Base-by-base conservation (phyloP, 176 grass and related monocot species). In the Aechmea fasciata region DNA sequence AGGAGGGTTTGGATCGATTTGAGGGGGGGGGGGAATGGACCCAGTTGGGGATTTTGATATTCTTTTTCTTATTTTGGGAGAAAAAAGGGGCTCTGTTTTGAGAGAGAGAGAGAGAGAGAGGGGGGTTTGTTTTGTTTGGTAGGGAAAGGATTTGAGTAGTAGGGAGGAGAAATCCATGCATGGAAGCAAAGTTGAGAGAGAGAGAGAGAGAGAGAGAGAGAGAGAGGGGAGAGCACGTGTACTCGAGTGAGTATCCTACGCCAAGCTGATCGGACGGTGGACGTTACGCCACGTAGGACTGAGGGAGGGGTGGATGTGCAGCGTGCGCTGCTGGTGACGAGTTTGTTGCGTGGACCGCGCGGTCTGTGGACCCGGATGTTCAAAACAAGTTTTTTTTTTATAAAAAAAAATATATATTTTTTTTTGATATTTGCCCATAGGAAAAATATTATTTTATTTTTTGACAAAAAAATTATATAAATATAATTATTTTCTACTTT, bases 91-190 rank as follows among this genome's bases (percentile, higher is more conserved):
- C 33, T 41, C 33, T 41, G 33, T 41, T 41, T 41, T 41, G 33
- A 41, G 33, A 41, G 33, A 41, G 15, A 61, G 4, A 17, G 15
- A 61, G 14, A 19, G n/a, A 2, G 3, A 48, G 8, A 48, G 52
- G 52, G 12, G 52, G 5, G 52, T 57, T 17, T 10, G 55, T 19
- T 61, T 61, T 11, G 53, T 57, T 17, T 57, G 53, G 15, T 57
- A 5, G 14, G 15, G 53, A 57, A 17, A 57, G 25, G 25, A 26
- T 26, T 61, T 19, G 24, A n/a, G 26, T 67, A 15, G 63, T 23
- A 12, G 64, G 64, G 73, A 67, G 64, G 73, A 67, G 73, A 67
- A 67, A 68, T 76, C 51, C 73, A 76, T 67, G 73, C 64, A 76
- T 47, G 24, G 63, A 76, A 76, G 63, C 73, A 76, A 67, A 76